Conservation (phyloP, 2,329 filamentous ascomycete species). For the Venturia pyrina region DNA sequence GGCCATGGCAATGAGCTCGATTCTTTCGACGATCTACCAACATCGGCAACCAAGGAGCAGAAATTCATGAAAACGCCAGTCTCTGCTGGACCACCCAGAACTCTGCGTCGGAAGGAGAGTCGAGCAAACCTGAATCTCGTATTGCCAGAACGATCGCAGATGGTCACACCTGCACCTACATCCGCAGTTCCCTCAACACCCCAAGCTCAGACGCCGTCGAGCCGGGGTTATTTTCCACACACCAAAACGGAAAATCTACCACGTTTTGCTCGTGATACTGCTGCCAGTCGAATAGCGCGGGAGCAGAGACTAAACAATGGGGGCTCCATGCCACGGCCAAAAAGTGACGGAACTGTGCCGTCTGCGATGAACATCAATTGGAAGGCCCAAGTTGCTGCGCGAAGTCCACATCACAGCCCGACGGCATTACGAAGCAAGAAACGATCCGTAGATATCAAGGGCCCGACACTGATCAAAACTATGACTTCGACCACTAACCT, state of each 20-base stretch:
- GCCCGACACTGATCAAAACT: conserved; percentile 84
- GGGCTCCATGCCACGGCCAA: conserved; percentile 25
- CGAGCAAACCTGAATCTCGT: conserved; percentile 7
- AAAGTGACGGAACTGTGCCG: conserved; percentile 39
- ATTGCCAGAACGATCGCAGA: conserved; percentile 18
- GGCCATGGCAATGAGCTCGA: conserved; percentile 91
- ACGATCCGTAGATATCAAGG: conserved; percentile 33
- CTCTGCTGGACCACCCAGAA: conserved; percentile 51
- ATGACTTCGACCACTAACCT: conserved; percentile 60
- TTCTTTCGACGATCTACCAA: conserved; percentile 88
- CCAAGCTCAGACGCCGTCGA: conserved; percentile 43
- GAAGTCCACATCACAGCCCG: conserved; percentile 41
- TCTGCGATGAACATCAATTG: conserved; percentile 46
- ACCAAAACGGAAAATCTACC: conserved; percentile 40
- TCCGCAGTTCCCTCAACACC: conserved; percentile 24
- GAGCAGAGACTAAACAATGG: conserved; percentile 44
- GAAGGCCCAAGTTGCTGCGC: conserved; percentile 45
- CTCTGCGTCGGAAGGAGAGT: conserved; percentile 9
- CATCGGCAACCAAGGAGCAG: conserved; percentile 70
- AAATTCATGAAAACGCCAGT: conserved; percentile 73
- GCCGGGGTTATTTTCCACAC: conserved; percentile 31
- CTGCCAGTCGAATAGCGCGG: conserved; percentile 54
- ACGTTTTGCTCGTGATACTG: conserved; percentile 56
- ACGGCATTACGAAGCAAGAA: conserved; percentile 38
- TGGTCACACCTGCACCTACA: conserved; percentile 36